Base-by-base conservation (phyloP, 768 basidiomycete species). In the Lanmaoa rubissima region DNA sequence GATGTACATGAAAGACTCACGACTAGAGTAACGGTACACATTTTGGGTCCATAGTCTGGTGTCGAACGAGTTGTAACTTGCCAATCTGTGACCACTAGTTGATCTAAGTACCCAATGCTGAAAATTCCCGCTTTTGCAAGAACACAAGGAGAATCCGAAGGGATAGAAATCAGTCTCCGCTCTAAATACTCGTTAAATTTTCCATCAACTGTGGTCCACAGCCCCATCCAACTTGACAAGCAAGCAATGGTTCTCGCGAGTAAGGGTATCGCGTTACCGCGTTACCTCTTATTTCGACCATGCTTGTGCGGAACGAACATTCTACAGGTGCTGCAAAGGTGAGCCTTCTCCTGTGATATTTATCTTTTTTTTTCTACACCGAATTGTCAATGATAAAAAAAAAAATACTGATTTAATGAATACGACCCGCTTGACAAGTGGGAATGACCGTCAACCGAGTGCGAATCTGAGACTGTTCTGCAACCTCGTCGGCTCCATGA, bases 331-430 rank as follows among this genome's bases (percentile, higher is more conserved):
- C 21, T 43, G 42, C 21, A 6, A 28, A 53, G 42, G 51, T 53
- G 51, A 53, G 43, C 9, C 3, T 47, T 10, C 2, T 26, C 41
- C 28, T 28, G 28, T 28, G 28, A 28, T 6, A 6, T 28, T 4
- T 28, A 28, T 28, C 28, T 28, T 28, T 28, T 28, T 28, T 28
- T 28, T 28, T 4, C 28, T 28, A 28, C 28, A 4, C 17, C 11
- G 13, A 31, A 21, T 14, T 21, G 53, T 57, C 54, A 32, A 58
- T 58, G 48, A 58, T 58, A 43, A n/a, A n/a, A n/a, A 58, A 49
- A 40, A 45, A 14, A n/a, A 58, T 12, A 50, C 55, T 58, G 57
- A 58, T 58, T 58, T 58, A 58, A 58, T 58, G 57, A 58, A 58
- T 55, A 55, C 38, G 57, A 58, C 57, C 53, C 35, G 47, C 26